Evolutionary conservation across 2,329 filamentous ascomycete genomes (phyloP).

Genomic region (Alternaria triticimaculans): DNA sequence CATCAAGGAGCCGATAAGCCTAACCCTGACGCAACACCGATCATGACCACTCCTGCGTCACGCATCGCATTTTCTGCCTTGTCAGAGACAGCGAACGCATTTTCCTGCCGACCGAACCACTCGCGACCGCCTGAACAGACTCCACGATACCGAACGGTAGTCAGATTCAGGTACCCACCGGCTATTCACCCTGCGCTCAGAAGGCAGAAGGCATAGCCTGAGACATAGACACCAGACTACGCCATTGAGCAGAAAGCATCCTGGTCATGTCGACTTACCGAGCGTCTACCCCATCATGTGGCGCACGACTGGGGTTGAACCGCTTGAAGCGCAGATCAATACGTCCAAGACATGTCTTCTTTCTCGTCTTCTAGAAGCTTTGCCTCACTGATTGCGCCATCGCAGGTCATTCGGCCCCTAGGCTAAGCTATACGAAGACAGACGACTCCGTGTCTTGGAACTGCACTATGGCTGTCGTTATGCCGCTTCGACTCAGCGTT

Average conservation of each 20-base stretch:
- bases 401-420: neutral
- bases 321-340: constrained; percentile 19
- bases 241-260: neutral
- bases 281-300: constrained; percentile 7
- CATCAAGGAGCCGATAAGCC: neutral
- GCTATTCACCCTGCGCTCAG: constrained; percentile 10
- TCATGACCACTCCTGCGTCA: neutral
- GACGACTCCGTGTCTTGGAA: neutral
- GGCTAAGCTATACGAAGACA: neutral
- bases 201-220: neutral
- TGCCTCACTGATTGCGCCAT: neutral
- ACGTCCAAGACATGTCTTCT: neutral
- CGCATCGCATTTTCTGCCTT: neutral
- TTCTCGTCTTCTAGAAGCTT: constrained; percentile 8
- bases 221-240: neutral
- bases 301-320: constrained; percentile 23
- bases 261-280: neutral
- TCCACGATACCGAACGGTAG: neutral
- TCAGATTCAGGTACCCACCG: constrained; percentile 22
- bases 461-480: neutral
- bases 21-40: neutral
- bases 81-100: neutral
- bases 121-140: neutral
- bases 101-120: constrained; percentile 8
- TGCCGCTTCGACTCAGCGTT: neutral